phyloP scores from a whole-genome alignment of 2,329 filamentous ascomycete species.

The Alternaria postmessia region DNA sequence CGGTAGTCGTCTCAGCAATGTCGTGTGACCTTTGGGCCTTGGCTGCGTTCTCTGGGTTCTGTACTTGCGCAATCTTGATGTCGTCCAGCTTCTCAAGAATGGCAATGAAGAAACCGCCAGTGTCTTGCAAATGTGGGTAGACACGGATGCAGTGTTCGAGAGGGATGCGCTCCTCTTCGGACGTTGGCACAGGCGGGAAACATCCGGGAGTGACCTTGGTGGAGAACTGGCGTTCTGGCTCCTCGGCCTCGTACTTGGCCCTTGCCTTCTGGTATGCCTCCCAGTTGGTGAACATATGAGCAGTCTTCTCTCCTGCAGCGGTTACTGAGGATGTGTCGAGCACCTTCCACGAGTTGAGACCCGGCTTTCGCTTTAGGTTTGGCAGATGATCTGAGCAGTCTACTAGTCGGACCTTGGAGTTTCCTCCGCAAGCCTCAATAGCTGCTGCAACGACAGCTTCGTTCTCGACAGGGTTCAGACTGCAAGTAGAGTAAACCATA shows the following conservation, averaged over 20 bases:
- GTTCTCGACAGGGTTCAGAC: conserved; percentile 98
- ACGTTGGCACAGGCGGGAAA: conserved; percentile 73
- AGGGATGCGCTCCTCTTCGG: conserved; percentile 68
- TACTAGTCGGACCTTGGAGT: conserved; percentile 80
- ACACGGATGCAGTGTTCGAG: conserved; percentile 92
- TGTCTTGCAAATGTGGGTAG: conserved; percentile 95
- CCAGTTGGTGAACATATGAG: conserved; percentile 81
- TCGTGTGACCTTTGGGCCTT: conserved; percentile 31
- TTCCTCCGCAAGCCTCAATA: conserved; percentile 87
- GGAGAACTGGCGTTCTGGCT: conserved; percentile 65
- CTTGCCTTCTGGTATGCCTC: conserved; percentile 77
- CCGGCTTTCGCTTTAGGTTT: conserved; percentile 76
- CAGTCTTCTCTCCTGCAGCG: conserved; percentile 69
- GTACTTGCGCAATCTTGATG: conserved; percentile 44
- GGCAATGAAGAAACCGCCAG: conserved; percentile 96
- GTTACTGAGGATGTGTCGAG: conserved; percentile 61
- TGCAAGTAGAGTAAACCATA: conserved; percentile 98
- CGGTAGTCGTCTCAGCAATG: conserved; percentile 30
- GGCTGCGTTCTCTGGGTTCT: conserved; percentile 36
- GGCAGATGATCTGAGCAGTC: conserved; percentile 83
- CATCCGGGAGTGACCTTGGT: conserved; percentile 74
- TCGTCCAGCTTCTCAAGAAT: conserved; percentile 92
- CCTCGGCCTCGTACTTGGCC: conserved; percentile 63
- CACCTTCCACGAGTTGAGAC: conserved; percentile 84
- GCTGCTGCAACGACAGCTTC: conserved; percentile 90